Evolutionary conservation across 108 stramenopile species (phyloP), one percentile per base, ranked within the genome.

Genomic region (Pseudonitzschia multiseries): DNA sequence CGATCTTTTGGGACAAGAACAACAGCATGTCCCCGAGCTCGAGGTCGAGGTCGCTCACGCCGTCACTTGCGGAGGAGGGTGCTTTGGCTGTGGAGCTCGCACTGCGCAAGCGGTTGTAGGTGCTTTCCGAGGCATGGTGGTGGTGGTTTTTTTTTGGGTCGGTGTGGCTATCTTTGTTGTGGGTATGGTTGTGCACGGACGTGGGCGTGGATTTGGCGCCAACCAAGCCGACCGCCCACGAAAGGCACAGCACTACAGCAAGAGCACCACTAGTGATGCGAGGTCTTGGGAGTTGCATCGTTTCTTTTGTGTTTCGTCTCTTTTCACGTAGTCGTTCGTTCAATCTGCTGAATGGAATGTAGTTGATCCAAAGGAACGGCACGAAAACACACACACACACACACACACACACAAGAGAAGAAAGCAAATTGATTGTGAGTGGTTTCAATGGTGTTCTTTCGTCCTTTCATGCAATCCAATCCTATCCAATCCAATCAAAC

Each of bases 1-100:
- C 27, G 21, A 59, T 48, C 57, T 31, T 31, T 59, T 59, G 21
- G 29, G 31, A 32, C 57, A 59, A 59, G 57, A 59, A 31, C 57
- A 59, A 24, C 21, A 59, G 6, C 2, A 59, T 59, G 1, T 48
- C 46, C 46, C 18, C 1, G 46, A 48, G 46, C 9, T 48, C 46
- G n/a, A n/a, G n/a, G 46, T 48, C 18, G 1, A 48, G 46, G 46
- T 1, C 18, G 13, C 46, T 14, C 8, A 2, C 46, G 36, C 12
- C 8, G 46, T 48, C 46, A 48, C 18, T 10, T 3, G 46, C 46
- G 13, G 46, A 10, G 2, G 46, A 48, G 4, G 46, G 46, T 18
- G 4, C 46, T 2, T 48, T 48, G 46, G 14, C 18, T 10, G 46
- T 3, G 46, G 46, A 48, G 46, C 46, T 48, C 1, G 46, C 46